phyloP scores from a whole-genome alignment of 2,329 filamentous ascomycete species.

The Exserohilum rostratum region DNA sequence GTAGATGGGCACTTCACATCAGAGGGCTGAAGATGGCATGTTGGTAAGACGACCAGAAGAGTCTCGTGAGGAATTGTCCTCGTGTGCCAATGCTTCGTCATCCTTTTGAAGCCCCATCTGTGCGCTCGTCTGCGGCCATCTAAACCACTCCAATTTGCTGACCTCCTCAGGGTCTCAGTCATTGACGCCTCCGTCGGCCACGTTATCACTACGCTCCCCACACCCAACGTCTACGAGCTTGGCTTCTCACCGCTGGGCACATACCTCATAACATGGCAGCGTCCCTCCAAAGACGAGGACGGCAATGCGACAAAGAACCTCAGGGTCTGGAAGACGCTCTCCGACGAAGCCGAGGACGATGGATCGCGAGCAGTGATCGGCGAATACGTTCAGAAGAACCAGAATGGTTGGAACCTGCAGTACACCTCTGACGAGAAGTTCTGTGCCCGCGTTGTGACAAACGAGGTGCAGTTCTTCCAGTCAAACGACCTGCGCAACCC shows the following conservation, averaged over 20 bases:
- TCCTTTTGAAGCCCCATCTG: constrained; percentile 2
- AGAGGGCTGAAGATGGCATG: neutral
- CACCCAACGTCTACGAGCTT: constrained; percentile 88
- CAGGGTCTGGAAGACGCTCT: constrained; percentile 90
- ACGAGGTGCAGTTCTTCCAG: constrained; percentile 97
- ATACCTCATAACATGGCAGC: constrained; percentile 96
- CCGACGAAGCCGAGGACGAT: constrained; percentile 65
- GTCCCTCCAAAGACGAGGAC: constrained; percentile 87
- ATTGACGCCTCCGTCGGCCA: constrained; percentile 80
- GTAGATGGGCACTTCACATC: neutral
- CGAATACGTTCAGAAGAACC: constrained; percentile 92
- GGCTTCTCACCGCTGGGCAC: constrained; percentile 92
- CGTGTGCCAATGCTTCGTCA: neutral
- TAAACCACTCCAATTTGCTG: constrained; percentile 7
- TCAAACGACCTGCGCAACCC: constrained; percentile 83
- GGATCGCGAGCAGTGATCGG: constrained; percentile 77
- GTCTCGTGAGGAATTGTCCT: neutral
- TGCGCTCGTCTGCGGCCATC: neutral
- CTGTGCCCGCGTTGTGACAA: constrained; percentile 91
- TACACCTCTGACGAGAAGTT: constrained; percentile 93
- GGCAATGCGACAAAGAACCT: constrained; percentile 95
- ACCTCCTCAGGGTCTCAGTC: constrained; percentile 70
- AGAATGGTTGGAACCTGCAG: constrained; percentile 96
- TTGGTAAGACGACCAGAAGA: neutral
- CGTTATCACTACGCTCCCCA: constrained; percentile 74